phyloP scores from a whole-genome alignment of 306 rosid genomes.

The Fragaria iinumae region DNA sequence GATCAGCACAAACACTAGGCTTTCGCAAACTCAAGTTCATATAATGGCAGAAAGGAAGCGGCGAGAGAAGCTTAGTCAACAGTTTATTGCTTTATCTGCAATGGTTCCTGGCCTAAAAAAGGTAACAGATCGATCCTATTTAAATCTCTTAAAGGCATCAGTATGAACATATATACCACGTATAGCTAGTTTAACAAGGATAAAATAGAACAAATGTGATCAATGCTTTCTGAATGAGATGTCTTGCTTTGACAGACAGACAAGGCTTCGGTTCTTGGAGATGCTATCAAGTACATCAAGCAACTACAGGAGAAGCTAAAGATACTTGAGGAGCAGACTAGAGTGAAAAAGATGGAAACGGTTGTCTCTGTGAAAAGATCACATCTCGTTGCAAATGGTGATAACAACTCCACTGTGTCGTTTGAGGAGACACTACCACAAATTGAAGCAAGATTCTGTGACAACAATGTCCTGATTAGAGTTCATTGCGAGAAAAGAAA shows the following conservation, averaged over 20 bases:
- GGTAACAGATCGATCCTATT: constrained; percentile 35
- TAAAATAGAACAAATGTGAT: background rate
- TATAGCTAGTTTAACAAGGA: background rate
- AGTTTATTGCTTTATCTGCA: constrained; percentile 87
- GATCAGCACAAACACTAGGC: constrained; percentile 39
- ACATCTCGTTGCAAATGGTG: constrained; percentile 44
- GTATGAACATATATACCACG: background rate
- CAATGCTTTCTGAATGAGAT: background rate
- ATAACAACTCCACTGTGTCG: constrained; percentile 23
- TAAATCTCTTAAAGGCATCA: background rate
- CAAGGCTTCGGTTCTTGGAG: constrained; percentile 98
- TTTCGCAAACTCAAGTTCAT: constrained; percentile 73
- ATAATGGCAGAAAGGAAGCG: constrained; percentile 83
- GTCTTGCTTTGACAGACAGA: constrained; percentile 57
- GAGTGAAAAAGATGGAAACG: constrained; percentile 58
- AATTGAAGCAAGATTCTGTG: constrained; percentile 82
- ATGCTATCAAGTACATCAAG: constrained; percentile 82
- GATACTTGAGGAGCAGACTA: constrained; percentile 68
- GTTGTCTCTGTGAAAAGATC: constrained; percentile 73
- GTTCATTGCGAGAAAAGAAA: constrained; percentile 77
- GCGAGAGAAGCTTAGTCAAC: constrained; percentile 86
- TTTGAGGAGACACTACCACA: constrained; percentile 64
- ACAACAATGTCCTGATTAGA: constrained; percentile 74
- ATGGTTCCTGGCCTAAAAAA: constrained; percentile 89
- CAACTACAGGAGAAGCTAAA: constrained; percentile 79